Evolutionary conservation across 1,284 basidiomycete genomes (phyloP).

Genomic region (Marasmius sp.): DNA sequence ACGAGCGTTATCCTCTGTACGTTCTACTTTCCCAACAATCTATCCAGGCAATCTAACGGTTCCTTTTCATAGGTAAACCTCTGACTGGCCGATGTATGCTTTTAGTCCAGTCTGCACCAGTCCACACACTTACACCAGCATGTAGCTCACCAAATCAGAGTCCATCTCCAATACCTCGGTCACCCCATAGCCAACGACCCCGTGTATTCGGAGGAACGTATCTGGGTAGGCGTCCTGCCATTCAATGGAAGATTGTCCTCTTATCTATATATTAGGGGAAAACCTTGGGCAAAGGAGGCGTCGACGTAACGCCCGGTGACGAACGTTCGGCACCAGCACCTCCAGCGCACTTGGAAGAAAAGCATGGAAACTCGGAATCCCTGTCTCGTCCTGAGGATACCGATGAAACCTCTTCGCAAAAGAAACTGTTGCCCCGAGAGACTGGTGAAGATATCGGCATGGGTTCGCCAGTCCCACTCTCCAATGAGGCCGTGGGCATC

Average conservation of each 20-base stretch:
- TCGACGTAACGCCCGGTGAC: constrained; percentile 68
- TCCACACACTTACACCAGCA: too few relatives aligned
- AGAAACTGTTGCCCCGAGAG: constrained; percentile 71
- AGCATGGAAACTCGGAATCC: constrained; percentile 17
- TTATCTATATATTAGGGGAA: constrained; percentile 49
- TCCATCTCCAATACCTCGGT: constrained; percentile 95
- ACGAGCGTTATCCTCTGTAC: constrained; percentile 89
- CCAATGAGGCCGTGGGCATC: constrained; percentile 78
- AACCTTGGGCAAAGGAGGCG: constrained; percentile 77
- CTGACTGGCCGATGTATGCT: constrained; percentile 80
- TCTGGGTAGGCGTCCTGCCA: constrained; percentile 66
- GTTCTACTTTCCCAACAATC: constrained; percentile 25
- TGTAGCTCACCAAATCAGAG: constrained; percentile 69
- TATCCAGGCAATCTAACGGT: neutral
- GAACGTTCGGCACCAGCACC: constrained; percentile 64
- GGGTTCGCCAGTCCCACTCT: constrained; percentile 85
- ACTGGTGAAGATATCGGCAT: constrained; percentile 88
- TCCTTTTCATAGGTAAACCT: constrained; percentile 62
- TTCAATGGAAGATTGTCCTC: neutral
- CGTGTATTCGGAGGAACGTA: constrained; percentile 75
- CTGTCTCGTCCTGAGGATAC: neutral
- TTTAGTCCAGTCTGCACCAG: too few relatives aligned
- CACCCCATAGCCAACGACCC: constrained; percentile 93
- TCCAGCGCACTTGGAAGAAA: constrained; percentile 53
- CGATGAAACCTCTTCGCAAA: neutral